These are phyloP conservation scores for Rutstroemia sp. DNA, from an alignment of 2,329 filamentous ascomycete genomes.

Conservation along the genomic window DNA sequence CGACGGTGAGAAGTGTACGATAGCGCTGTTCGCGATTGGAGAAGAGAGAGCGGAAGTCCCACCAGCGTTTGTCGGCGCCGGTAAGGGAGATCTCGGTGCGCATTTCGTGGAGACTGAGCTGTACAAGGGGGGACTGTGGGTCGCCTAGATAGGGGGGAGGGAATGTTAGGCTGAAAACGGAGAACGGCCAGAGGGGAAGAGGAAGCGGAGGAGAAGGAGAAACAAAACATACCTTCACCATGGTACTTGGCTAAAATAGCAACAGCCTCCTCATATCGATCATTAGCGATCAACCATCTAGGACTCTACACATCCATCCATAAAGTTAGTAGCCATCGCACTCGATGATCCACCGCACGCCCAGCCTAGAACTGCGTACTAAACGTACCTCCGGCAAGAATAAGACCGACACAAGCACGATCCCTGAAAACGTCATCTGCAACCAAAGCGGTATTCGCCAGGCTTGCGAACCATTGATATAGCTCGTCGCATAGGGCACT, in stretches of 20 bases:
- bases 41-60: conserved; percentile 26
- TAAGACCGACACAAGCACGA: conserved; percentile 33
- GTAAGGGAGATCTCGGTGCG: conserved; percentile 20
- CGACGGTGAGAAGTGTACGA: conserved; percentile 27
- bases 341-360: background rate
- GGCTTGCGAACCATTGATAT: conserved; percentile 8
- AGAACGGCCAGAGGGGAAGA: background rate
- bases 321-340: background rate
- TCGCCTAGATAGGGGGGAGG: background rate
- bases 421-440: conserved; percentile 21
- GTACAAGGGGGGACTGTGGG: conserved; percentile 18
- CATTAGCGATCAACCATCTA: conserved; percentile 48
- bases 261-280: conserved; percentile 47
- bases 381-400: conserved; percentile 43
- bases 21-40: conserved; percentile 22
- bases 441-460: conserved; percentile 32
- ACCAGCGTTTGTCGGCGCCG: conserved; percentile 28
- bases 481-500: conserved; percentile 8
- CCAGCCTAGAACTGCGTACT: background rate
- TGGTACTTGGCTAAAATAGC: conserved; percentile 51
- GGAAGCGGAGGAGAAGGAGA: background rate
- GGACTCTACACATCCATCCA: conserved; percentile 28
- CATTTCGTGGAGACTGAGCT: conserved; percentile 27
- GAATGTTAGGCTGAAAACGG: background rate
- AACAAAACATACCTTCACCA: conserved; percentile 33